A percentile compares a stretch with the other conserved stretches of the same genome.
phyloP scores from a whole-genome alignment of 495 filamentous ascomycete genomes.

The Daldinia grandis region DNA sequence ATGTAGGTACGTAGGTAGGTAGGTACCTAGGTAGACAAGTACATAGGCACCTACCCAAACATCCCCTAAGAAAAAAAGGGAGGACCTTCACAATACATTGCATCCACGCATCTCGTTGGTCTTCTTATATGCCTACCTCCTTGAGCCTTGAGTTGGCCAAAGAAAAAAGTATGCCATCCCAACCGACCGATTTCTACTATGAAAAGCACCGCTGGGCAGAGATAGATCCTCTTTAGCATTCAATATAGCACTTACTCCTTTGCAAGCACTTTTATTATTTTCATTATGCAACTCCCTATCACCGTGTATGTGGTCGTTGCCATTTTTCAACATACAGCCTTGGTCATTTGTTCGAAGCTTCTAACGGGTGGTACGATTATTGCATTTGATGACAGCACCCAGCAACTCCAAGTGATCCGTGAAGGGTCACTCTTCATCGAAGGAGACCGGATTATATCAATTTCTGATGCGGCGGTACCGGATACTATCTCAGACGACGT shows the following conservation, averaged over 20 bases:
- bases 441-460: slow-evolving; percentile 15
- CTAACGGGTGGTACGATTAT: background rate
- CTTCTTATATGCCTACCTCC: too few relatives aligned
- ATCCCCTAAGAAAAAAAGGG: too few relatives aligned
- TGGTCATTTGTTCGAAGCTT: background rate
- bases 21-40: too few relatives aligned
- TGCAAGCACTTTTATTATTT: background rate
- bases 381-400: background rate
- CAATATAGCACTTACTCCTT: background rate
- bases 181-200: background rate
- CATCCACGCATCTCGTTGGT: too few relatives aligned
- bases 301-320: background rate
- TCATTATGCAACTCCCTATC: background rate
- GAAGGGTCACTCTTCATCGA: background rate
- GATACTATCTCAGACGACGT: background rate
- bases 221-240: background rate
- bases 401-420: background rate
- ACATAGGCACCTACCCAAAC: too few relatives aligned
- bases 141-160: too few relatives aligned
- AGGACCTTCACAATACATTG: too few relatives aligned
- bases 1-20: too few relatives aligned
- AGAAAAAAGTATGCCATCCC: too few relatives aligned
- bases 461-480: background rate
- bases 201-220: background rate
- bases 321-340: background rate